Evolutionary conservation across 352 stramenopile species (phyloP), one percentile per base, ranked within the genome.

Genomic region (Globisporangium uncinulatum): DNA sequence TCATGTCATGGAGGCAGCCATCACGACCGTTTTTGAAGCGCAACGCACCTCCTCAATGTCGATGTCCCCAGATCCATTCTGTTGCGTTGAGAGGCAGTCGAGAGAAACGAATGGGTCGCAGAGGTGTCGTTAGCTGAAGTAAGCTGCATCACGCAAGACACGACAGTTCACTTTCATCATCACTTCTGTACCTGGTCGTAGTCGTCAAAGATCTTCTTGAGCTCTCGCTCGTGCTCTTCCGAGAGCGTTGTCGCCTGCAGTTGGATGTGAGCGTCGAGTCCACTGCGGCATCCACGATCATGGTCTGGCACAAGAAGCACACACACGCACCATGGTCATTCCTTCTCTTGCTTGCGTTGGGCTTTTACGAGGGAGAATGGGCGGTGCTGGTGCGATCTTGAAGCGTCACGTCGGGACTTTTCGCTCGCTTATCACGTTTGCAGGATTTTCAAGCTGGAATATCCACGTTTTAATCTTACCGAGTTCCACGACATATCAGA

Each of bases 131-230:
- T 39, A 13, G 2, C 8, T 39, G 34, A 39, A 8, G 34, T 9
- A 6, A 39, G 34, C 2, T 8, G 34, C 34, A 39, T 39, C 34
- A 39, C 34, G 34, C 34, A 39, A 13, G 34, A 39, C 34, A 39
- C 10, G 34, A 13, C 8, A 15, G 6, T 51, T 51, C 3, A 31
- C 46, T 51, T 13, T 49, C 14, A 13, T 50, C 7, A 15, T 50
- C 14, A 14, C 45, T 39, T 39, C 34, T 17, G 13, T 39, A 86
- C 74, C 66, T 87, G 70, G 41, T 89, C 78, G 51, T 87, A 89
- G 69, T 86, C 76, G 61, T 89, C 81, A 51, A 89, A 87, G 55
- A 89, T 84, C 60, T 89, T 89, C 56, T 64, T 70, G 58, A 91
- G 74, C 65, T 91, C 78, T 5, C 53, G 71, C 63, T 89, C 75